Evolutionary conservation across 1,284 basidiomycete species (phyloP), one percentile per base, ranked within the genome.

Genomic region (Naganishia cerealis): DNA sequence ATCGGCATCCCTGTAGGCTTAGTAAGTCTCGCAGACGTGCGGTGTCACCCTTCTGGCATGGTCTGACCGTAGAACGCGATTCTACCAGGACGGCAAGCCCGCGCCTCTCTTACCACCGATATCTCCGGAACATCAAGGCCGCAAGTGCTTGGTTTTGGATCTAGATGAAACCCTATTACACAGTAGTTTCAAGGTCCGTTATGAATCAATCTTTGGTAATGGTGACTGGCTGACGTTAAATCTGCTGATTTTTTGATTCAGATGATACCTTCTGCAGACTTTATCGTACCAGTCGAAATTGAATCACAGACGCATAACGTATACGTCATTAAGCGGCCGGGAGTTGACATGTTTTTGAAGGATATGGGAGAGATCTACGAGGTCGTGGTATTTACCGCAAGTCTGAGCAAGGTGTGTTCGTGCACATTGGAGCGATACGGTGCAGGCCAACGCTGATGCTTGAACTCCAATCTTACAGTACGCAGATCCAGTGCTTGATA

Each of bases 301-400:
- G 96, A 99, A 78, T 94, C 92, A 71, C 89, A 95, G 74, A 92
- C 90, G 84, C 95, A 99, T 80, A 98, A 98, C 76, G 93, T 99
- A 70, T 98, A 99, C 81, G 96, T 99, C 52, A 93, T 99, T 81
- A 99, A 99, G 82, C 88, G 95, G 57, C 95, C 95, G 2, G 95
- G 95, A 9, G 96, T 99, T 33, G 95, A 99, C 81, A 89, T 89
- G 77, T 99, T 99, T 81, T 83, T 99, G 81, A 90, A 91, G 80
- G 89, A 87, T 80, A 99, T 99, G 96, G 95, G 96, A 52, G 91
- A 96, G 80, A 87, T 98, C 61, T 99, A 96, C 80, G 95, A 99
- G 81, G 86, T 99, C 67, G 96, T 99, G 38, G 91, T 99, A 16
- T 99, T 99, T 80, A 99, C 95, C 7, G 95, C 96, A 13, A 94